phyloP scores from a whole-genome alignment of 192 early-diverging fungal species.

The Backusella morwellensis region DNA sequence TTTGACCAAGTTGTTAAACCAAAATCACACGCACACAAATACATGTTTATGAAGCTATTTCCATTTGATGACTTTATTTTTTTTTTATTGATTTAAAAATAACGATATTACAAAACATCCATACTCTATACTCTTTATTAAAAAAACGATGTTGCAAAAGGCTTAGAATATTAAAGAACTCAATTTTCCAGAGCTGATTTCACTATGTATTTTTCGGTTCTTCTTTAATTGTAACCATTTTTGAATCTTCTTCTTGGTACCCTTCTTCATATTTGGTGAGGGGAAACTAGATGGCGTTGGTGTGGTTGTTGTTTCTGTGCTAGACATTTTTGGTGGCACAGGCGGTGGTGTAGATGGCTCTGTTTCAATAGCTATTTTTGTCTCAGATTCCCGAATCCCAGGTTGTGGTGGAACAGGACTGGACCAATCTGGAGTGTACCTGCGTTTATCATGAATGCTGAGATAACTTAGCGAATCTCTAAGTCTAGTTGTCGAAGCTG shows the following conservation, averaged over 20 bases:
- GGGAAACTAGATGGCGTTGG: not conserved
- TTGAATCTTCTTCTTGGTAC: not conserved
- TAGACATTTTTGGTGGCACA: not conserved
- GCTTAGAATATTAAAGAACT: not conserved
- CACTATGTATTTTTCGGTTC: not conserved
- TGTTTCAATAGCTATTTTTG: slow-evolving; percentile 3
- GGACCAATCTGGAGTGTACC: slow-evolving; percentile 2
- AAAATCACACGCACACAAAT: not conserved
- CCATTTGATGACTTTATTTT: not conserved
- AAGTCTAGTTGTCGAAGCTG: not conserved
- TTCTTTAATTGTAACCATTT: not conserved
- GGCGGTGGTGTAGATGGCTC: not conserved
- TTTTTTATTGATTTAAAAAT: not conserved
- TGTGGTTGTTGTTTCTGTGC: not conserved
- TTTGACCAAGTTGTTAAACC: not conserved
- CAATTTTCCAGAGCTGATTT: not conserved
- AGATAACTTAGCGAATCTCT: not conserved
- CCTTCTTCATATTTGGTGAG: not conserved
- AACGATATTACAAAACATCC: not conserved
- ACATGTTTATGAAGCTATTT: not conserved
- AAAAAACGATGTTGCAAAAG: not conserved
- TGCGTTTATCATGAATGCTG: not conserved
- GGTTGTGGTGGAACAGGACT: not conserved
- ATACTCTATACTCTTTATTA: too few species aligned
- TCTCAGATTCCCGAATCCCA: not conserved